Conservation (phyloP, 208 protist genomes). For the Leishmania turanica region DNA sequence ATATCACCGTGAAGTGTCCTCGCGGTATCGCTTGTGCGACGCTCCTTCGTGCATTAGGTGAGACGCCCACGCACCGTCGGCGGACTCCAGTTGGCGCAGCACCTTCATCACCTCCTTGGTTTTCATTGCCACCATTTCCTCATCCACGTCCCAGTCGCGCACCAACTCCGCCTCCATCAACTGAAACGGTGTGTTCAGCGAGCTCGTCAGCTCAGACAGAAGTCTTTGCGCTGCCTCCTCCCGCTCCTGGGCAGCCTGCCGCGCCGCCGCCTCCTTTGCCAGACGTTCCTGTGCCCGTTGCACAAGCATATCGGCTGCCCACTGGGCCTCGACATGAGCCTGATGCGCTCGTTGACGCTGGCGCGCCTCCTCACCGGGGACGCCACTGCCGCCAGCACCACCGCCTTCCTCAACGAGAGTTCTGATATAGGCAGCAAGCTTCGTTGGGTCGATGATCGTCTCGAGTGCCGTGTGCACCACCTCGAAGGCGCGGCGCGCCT, state of each 20-base stretch:
- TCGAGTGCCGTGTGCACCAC: constrained; percentile 61
- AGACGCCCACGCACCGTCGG: not conserved
- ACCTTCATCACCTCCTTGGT: constrained; percentile 51
- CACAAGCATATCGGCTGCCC: constrained; percentile 52
- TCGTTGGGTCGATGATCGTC: constrained; percentile 53
- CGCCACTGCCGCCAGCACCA: not conserved
- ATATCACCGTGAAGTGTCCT: constrained; percentile 6
- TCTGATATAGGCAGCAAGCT: constrained; percentile 48
- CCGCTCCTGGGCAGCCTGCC: constrained; percentile 36
- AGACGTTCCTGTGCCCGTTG: constrained; percentile 46
- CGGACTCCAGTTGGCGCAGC: constrained; percentile 39
- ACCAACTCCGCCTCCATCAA: constrained; percentile 72
- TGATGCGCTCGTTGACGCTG: constrained; percentile 46
- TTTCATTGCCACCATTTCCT: constrained; percentile 71
- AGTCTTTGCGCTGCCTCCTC: constrained; percentile 52
- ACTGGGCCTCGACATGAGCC: constrained; percentile 54
- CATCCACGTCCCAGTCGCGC: constrained; percentile 77
- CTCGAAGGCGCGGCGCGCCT: constrained; percentile 69
- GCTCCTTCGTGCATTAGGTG: not conserved
- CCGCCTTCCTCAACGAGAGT: constrained; percentile 2
- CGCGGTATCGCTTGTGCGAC: constrained; percentile 27
- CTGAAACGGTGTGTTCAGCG: constrained; percentile 61
- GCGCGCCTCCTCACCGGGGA: constrained; percentile 7
- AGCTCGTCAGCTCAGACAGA: constrained; percentile 60
- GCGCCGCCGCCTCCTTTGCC: constrained; percentile 33